A percentile compares a stretch with the other conserved stretches of the same genome.
phyloP scores from a whole-genome alignment of 495 filamentous ascomycete species.

The Neurospora terricola region DNA sequence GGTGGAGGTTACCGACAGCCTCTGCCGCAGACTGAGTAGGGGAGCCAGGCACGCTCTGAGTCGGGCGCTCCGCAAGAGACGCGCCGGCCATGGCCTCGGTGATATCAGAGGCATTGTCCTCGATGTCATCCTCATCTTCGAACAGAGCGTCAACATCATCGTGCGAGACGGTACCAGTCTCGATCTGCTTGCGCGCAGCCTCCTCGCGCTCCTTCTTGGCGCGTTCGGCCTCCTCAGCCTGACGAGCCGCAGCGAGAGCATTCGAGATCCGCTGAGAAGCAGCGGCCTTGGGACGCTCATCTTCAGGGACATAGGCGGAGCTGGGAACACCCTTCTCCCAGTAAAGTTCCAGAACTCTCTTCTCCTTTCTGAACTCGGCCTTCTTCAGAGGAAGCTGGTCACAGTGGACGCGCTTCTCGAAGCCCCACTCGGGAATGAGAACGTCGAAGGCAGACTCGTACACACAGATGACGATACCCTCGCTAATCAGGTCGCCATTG shows the following conservation, averaged over 20 bases:
- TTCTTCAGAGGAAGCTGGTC: conserved; percentile 97
- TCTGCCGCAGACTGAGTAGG: conserved; percentile 68
- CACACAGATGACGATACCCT: conserved; percentile 92
- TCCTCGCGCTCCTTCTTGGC: conserved; percentile 76
- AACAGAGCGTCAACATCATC: conserved; percentile 89
- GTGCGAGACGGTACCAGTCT: conserved; percentile 81
- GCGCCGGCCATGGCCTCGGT: conserved; percentile 79
- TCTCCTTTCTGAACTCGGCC: conserved; percentile 93
- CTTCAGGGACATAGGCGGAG: conserved; percentile 91
- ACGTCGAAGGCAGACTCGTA: conserved; percentile 99
- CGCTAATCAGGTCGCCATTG: conserved; percentile 88
- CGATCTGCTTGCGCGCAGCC: conserved; percentile 78
- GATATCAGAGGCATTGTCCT: conserved; percentile 77
- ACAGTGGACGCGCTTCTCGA: conserved; percentile 98
- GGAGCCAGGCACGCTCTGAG: conserved; percentile 91
- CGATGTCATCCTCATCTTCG: conserved; percentile 58
- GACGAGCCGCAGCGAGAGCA: conserved; percentile 63
- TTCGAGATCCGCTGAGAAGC: conserved; percentile 57
- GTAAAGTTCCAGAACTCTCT: conserved; percentile 86
- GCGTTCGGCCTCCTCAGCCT: conserved; percentile 70
- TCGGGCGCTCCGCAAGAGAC: conserved; percentile 75
- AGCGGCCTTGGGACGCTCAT: conserved; percentile 81
- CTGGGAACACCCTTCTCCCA: conserved; percentile 99
- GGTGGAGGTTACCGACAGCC: conserved; percentile 62
- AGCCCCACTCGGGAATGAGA: conserved; percentile 94